Evolutionary conservation across 2,329 filamentous ascomycete species (phyloP).

Genomic region (Dactylellina leptospora): DNA sequence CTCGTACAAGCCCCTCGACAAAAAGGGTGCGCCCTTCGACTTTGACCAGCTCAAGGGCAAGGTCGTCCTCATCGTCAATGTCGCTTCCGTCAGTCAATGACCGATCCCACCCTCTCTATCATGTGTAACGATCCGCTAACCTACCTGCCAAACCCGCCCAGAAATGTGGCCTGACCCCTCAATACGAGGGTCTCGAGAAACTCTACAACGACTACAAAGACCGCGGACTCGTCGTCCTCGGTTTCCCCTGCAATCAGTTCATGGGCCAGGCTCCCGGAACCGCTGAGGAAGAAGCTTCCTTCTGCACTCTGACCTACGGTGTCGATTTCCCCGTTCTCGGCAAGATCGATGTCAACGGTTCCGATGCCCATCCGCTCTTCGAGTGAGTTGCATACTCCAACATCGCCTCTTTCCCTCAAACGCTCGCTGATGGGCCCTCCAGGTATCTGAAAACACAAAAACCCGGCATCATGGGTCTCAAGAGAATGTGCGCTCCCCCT

Average conservation of each 20-base stretch:
- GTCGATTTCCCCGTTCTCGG: conserved; percentile 89
- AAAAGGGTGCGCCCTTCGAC: conserved; percentile 76
- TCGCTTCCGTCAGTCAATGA: conserved; percentile 70
- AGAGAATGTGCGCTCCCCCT: too few species aligned
- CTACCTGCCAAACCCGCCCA: background rate
- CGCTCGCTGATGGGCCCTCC: background rate
- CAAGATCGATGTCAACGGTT: conserved; percentile 94
- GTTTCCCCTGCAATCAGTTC: conserved; percentile 99
- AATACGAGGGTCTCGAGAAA: conserved; percentile 88
- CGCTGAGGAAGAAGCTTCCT: conserved; percentile 70
- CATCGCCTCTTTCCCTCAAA: background rate
- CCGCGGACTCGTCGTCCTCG: conserved; percentile 84
- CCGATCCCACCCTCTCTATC: background rate
- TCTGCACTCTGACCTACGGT: conserved; percentile 94
- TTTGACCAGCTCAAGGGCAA: conserved; percentile 82
- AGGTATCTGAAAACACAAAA: conserved; percentile 70
- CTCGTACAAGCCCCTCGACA: conserved; percentile 84
- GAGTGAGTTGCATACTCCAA: conserved; percentile 63
- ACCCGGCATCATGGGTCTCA: conserved; percentile 84
- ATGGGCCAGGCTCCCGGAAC: conserved; percentile 85
- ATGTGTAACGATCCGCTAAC: background rate
- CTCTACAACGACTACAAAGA: conserved; percentile 81
- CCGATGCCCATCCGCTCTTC: conserved; percentile 78
- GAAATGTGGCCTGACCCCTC: conserved; percentile 65
- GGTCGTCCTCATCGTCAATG: conserved; percentile 96